Conservation (phyloP, 169 alveolate species). For the Cryptosporidium muris region DNA sequence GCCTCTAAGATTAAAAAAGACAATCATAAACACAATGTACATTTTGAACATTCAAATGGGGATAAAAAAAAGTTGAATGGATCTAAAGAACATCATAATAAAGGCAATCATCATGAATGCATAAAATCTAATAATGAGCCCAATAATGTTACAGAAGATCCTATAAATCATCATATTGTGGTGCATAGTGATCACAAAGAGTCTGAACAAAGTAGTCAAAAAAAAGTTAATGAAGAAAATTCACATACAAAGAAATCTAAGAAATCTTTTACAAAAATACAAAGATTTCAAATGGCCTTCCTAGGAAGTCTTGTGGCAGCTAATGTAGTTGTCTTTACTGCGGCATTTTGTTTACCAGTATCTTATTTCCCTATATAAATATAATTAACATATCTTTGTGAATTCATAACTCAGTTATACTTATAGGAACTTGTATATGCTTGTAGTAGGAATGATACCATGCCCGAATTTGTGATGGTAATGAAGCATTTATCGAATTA, state of each 20-base stretch:
- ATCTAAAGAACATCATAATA: not conserved
- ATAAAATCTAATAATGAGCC: not conserved
- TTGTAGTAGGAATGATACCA: conserved; percentile 45
- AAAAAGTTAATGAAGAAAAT: conserved; percentile 1
- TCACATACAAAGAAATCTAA: not conserved
- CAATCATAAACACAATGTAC: too few relatives aligned
- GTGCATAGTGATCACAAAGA: conserved; percentile 24
- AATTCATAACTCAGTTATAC: not conserved
- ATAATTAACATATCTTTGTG: not conserved
- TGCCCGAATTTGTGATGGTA: conserved; percentile 26
- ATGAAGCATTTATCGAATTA: not conserved
- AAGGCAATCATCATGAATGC: not conserved
- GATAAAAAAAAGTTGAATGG: too few relatives aligned
- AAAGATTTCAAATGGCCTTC: conserved; percentile 42
- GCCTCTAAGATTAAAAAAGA: too few relatives aligned
- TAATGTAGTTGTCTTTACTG: conserved; percentile 12
- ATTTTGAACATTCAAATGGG: too few relatives aligned
- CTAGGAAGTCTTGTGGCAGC: conserved; percentile 6
- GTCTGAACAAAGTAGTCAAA: conserved; percentile 12
- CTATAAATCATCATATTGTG: not conserved
- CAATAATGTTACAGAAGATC: not conserved
- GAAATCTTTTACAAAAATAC: conserved; percentile 17
- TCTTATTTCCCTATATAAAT: not conserved
- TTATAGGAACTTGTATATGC: conserved; percentile 57
- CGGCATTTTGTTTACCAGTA: conserved; percentile 19